Percentiles rank a stretch among this genome's conserved stretches.
phyloP scores from a whole-genome alignment of 1,284 basidiomycete species.

The Ustilago tritici region DNA sequence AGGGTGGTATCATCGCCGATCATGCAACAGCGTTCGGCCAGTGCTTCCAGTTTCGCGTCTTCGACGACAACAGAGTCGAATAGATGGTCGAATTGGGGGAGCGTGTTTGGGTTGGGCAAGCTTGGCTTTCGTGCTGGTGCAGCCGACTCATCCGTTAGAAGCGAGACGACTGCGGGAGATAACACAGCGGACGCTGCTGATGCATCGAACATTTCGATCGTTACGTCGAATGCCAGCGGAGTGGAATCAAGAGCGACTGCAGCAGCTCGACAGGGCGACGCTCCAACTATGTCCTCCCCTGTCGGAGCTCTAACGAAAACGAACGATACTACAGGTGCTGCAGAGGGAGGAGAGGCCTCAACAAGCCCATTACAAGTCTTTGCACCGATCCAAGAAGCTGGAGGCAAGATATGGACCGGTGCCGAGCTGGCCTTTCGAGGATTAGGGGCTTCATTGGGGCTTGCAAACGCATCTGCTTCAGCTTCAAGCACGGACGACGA shows the following conservation, averaged over 20 bases:
- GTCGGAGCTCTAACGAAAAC: conserved; percentile 10
- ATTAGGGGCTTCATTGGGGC: conserved; percentile 38
- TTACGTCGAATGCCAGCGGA: conserved; percentile 6
- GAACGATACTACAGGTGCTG: background rate
- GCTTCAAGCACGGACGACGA: background rate
- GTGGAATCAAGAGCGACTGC: conserved; percentile 6
- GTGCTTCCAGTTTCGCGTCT: conserved; percentile 32
- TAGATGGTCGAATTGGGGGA: conserved; percentile 51
- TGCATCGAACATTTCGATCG: conserved; percentile 4
- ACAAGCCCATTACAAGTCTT: conserved; percentile 40
- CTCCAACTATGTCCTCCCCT: conserved; percentile 13
- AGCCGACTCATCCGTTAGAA: conserved; percentile 10
- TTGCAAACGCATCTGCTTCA: conserved; percentile 11
- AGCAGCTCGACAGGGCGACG: background rate
- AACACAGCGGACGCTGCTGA: background rate
- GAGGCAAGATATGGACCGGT: conserved; percentile 50
- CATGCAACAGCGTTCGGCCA: conserved; percentile 35
- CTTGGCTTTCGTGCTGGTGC: conserved; percentile 21
- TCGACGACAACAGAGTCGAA: conserved; percentile 23
- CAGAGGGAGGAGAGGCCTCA: background rate
- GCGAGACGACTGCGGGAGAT: conserved; percentile 5
- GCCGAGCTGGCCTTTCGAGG: conserved; percentile 42
- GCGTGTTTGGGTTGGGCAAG: conserved; percentile 43
- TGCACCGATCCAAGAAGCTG: conserved; percentile 41
- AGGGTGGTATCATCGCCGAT: conserved; percentile 37